Conservation (phyloP, 805 yeast genomes). For the Scheffersomyces lignosus region DNA sequence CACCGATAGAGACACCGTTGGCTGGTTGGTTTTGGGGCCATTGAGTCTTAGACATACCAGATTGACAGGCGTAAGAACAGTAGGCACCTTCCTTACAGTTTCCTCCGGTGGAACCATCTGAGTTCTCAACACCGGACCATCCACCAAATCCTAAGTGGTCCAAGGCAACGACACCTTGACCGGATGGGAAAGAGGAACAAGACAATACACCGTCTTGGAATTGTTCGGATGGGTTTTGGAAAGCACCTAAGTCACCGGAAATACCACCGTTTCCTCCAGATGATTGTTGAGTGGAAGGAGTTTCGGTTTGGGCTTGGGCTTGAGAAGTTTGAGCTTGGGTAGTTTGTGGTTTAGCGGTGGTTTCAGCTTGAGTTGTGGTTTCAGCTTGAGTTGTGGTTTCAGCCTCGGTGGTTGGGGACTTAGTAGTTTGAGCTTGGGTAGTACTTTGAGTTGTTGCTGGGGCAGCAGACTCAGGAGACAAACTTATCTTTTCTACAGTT, state of each 20-base stretch:
- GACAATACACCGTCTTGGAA: conserved; percentile 73
- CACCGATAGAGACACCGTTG: conserved; percentile 91
- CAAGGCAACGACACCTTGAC: conserved; percentile 78
- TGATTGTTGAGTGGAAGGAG: conserved; percentile 4
- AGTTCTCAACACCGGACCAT: conserved; percentile 71
- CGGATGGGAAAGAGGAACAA: conserved; percentile 73
- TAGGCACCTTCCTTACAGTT: conserved; percentile 84
- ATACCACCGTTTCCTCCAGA: conserved; percentile 32
- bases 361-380: too few relatives aligned
- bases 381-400: conserved; percentile 7
- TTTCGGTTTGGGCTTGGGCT: conserved; percentile 9
- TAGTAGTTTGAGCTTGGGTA: conserved; percentile 16
- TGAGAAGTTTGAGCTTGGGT: conserved; percentile 8
- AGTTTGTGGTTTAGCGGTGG: conserved; percentile 13
- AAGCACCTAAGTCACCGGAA: conserved; percentile 60
- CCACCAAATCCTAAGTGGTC: conserved; percentile 80
- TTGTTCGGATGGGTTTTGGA: conserved; percentile 52
- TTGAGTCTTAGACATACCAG: conserved; percentile 99
- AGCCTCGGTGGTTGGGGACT: conserved; percentile 14
- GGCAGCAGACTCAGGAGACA: conserved; percentile 18
- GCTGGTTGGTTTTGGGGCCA: conserved; percentile 91
- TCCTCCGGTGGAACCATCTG: conserved; percentile 60
- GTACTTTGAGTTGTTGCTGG: conserved; percentile 19
- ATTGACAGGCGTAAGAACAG: conserved; percentile 97
- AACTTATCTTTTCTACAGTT: conserved; percentile 14